Base-by-base conservation (phyloP, 2,329 filamentous ascomycete species). In the Coniochaeta hoffmannii region DNA sequence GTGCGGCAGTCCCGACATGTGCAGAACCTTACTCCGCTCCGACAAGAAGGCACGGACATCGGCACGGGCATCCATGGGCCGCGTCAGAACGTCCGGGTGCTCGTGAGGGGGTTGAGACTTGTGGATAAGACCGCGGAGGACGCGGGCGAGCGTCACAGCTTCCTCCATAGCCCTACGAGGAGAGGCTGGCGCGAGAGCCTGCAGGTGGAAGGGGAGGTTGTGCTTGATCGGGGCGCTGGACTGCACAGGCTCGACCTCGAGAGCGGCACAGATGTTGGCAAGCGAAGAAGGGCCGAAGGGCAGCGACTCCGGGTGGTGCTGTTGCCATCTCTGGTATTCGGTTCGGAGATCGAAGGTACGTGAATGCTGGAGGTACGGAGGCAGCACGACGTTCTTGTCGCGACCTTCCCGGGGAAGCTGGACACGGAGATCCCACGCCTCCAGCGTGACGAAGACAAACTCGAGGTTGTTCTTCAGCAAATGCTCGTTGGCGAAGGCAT, bases 191-290 rank as follows among this genome's bases (percentile, higher is more conserved):
- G 94, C 94, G 60, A 99, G 79, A 12, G 94, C 93, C 76, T 99
- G 94, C 59, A 99, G 80, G 70, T 99, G 94, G 76, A 99, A 99
- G 11, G 94, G 94, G 36, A 99, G 81, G 70, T 97, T 97, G 72
- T 97, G 94, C 75, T 97, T 99, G 76, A 99, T 97, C 46, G 94
- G 94, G 56, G 94, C 93, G 67, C 92, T 97, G 11, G 92, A 93
- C 74, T 97, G 92, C 35, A 99, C 91, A 55, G 95, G 92, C 74
- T 99, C 94, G 50, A 99, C 94, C 75, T 99, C 94, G 54, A 99
- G 86, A 55, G 94, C 94, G 60, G 94, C 94, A 76, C 94, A 99
- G 71, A 99, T 99, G 74, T 97, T 97, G 65, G 92, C 88, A 61
- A 99, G 81, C 71, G 94, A 95, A 57, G 90, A 96, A 52, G 94